Percentiles rank a stretch among this genome's conserved stretches.
These are phyloP conservation scores for Chlamydomonas eustigma DNA, from an alignment of 139 green algal species.

Conservation along the genomic window DNA sequence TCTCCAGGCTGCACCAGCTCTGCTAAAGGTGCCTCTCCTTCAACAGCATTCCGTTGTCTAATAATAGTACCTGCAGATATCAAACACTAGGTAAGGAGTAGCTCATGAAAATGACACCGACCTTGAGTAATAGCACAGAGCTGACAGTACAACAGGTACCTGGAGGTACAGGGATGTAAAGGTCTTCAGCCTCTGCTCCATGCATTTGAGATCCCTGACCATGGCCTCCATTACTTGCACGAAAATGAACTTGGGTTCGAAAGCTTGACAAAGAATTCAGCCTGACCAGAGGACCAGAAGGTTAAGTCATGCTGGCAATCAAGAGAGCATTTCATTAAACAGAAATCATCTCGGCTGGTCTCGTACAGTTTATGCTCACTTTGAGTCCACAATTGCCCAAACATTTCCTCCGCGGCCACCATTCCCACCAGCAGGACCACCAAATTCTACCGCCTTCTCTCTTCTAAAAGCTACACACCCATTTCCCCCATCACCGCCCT, in stretches of 20 bases:
- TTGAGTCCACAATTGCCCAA: conserved; percentile 69
- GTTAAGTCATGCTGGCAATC: too few species aligned
- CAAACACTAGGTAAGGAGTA: too few species aligned
- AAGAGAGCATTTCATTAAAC: too few species aligned
- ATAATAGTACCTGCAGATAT: conserved; percentile 78
- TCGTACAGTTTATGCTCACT: too few species aligned
- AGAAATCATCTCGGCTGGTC: too few species aligned
- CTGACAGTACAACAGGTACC: too few species aligned
- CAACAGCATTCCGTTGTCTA: conserved; percentile 44
- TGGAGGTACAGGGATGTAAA: conserved; percentile 78
- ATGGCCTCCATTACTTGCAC: conserved; percentile 30
- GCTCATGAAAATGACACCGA: too few species aligned
- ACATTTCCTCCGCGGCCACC: conserved; percentile 84
- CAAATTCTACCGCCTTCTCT: conserved; percentile 93
- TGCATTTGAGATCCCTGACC: conserved; percentile 59
- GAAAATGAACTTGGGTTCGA: conserved; percentile 43
- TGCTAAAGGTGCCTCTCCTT: conserved; percentile 22
- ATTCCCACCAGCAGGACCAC: conserved; percentile 88
- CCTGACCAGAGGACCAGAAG: background rate
- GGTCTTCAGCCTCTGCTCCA: conserved; percentile 70
- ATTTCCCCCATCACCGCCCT: conserved; percentile 84
- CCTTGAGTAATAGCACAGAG: too few species aligned
- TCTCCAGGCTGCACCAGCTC: conserved; percentile 48
- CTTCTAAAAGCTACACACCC: conserved; percentile 93
- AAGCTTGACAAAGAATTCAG: conserved; percentile 12